A percentile compares a stretch with the other conserved stretches of the same genome.
phyloP scores from a whole-genome alignment of 2,329 filamentous ascomycete genomes.

The Dichotomopilus funicola region DNA sequence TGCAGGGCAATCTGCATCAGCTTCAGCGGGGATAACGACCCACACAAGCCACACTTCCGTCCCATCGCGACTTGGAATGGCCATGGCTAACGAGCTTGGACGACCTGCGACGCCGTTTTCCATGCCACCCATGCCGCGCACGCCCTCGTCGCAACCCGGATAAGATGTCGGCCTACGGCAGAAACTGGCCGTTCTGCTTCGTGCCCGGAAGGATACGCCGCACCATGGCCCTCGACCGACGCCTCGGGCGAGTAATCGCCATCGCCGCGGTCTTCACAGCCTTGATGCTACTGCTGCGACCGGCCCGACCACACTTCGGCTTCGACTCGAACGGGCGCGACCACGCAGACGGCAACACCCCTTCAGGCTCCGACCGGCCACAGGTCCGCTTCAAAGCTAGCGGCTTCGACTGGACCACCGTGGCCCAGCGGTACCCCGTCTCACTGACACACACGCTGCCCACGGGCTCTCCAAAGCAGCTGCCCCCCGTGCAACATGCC shows the following conservation, averaged over 20 bases:
- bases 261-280: slow-evolving; percentile 10
- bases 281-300: slow-evolving; percentile 8
- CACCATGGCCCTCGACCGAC: slow-evolving; percentile 9
- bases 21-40: no score
- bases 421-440: slow-evolving; percentile 21
- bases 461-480: slow-evolving; percentile 6
- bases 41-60: no score
- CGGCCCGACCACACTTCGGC: neutral
- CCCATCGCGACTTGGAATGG: neutral
- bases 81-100: neutral
- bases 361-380: neutral
- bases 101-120: neutral
- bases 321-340: neutral
- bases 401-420: slow-evolving; percentile 22
- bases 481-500: slow-evolving; percentile 23
- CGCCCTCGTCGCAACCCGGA: neutral
- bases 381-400: slow-evolving; percentile 15
- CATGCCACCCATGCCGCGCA: neutral
- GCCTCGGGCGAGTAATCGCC: slow-evolving; percentile 11
- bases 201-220: neutral
- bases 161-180: neutral
- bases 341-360: neutral
- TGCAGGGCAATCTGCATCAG: no score
- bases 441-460: slow-evolving; percentile 25
- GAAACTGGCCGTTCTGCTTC: slow-evolving; percentile 1